Evolutionary conservation across 2,329 filamentous ascomycete species (phyloP).

Genomic region (Aspergillus viridinutans): DNA sequence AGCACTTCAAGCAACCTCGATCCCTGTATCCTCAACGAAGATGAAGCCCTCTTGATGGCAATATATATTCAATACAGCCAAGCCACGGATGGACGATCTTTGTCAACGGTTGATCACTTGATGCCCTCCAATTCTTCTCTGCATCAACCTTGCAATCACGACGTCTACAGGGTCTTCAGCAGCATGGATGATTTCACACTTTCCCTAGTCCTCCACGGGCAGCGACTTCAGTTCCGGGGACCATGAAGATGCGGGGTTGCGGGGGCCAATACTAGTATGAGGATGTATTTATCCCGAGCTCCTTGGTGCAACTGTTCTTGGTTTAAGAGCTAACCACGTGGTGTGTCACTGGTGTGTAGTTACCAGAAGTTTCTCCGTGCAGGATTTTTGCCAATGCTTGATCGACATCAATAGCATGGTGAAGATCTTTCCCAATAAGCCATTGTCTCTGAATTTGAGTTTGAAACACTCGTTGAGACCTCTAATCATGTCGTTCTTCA

Average conservation of each 20-base stretch:
- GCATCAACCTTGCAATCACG: not conserved
- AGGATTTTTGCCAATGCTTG: not conserved
- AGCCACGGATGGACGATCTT: not conserved
- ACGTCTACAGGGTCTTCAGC: not conserved
- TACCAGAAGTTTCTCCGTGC: not conserved
- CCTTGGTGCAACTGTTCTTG: not conserved
- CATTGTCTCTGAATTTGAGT: not conserved
- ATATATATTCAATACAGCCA: not conserved
- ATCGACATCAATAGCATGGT: not conserved
- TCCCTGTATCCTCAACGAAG: not conserved
- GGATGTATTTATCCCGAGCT: not conserved
- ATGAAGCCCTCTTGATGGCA: not conserved
- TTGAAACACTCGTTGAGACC: not conserved
- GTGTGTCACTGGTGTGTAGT: not conserved
- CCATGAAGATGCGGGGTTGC: slow-evolving; percentile 1
- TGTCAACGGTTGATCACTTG: not conserved
- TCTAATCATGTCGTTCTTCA: not conserved
- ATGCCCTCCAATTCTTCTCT: not conserved
- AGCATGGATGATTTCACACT: not conserved
- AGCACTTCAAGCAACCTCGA: not conserved
- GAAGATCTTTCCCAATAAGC: not conserved
- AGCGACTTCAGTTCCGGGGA: not conserved
- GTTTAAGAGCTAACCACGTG: not conserved
- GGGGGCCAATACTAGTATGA: not conserved
- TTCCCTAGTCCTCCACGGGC: slow-evolving; percentile 7